Evolutionary conservation across 1,139 yeast genomes (phyloP), one percentile per base, ranked within the genome.

Genomic region (Lodderomyces beijingensis): DNA sequence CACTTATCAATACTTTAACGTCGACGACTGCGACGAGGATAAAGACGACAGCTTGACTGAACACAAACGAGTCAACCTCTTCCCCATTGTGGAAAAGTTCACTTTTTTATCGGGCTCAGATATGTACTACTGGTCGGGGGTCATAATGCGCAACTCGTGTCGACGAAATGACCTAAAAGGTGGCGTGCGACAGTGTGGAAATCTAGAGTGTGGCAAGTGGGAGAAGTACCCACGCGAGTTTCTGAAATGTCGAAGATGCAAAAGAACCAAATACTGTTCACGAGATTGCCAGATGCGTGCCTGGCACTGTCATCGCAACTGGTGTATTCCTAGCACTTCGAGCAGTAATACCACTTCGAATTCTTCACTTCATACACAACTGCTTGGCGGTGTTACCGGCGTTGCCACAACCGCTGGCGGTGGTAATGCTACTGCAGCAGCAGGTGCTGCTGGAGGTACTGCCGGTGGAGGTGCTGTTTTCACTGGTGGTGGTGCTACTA

Each of bases 81-180:
- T 91, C 61, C 95, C 95, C 10, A 61, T 91, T 41, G 96, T 89
- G 28, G 98, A 91, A 56, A 80, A 83, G 52, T 89, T 86, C 55
- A 91, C 97, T 0, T 79, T 84, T 35, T 76, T 78, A 42, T 66
- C 77, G 16, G 73, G 74, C 23, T 74, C 81, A 28, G 96, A 88
- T 47, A 78, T 88, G 69, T 83, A 84, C 47, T 88, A 89, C 59
- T 91, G 98, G 98, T 87, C 96, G 3, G 95, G 96, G 3, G 95
- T 89, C 11, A 87, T 89, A 30, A 91, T 91, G 91, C 72, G 97
- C 40, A 91, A 91, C 55, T 86, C 96, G 1, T 89, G 96, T 55
- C 74, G 96, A 38, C 79, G 91, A 51, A 93, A 89, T 55, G 97
- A 89, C 52, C 57, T 70, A 28, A 69, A 79, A 37, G 94, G 95